phyloP scores from a whole-genome alignment of 805 yeast species.

The Metschnikowia lunata region DNA sequence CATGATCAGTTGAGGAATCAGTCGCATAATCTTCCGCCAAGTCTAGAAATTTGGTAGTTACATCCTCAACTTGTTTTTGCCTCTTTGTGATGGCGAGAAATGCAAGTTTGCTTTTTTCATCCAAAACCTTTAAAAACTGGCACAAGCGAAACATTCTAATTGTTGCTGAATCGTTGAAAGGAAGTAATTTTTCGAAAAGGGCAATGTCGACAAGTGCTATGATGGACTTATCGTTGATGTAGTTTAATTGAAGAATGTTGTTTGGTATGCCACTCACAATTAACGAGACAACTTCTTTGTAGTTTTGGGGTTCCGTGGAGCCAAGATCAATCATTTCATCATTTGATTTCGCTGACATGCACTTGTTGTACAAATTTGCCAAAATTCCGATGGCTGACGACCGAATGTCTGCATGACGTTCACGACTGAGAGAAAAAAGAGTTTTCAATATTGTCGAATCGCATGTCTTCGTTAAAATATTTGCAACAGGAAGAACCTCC shows the following conservation, averaged over 20 bases:
- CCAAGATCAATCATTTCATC: constrained; percentile 30
- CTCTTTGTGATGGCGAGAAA: constrained; percentile 66
- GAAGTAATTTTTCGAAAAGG: constrained; percentile 57
- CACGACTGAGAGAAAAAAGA: constrained; percentile 63
- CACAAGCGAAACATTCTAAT: constrained; percentile 53
- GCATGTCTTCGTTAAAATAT: constrained; percentile 46
- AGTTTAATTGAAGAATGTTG: constrained; percentile 58
- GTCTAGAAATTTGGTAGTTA: constrained; percentile 45
- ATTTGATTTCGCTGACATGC: constrained; percentile 22
- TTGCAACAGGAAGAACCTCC: constrained; percentile 40
- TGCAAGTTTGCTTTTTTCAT: constrained; percentile 56
- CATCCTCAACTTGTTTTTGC: constrained; percentile 57
- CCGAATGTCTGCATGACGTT: constrained; percentile 63
- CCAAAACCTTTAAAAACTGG: constrained; percentile 44
- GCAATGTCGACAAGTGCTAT: constrained; percentile 61
- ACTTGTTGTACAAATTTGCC: constrained; percentile 54
- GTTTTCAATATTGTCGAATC: constrained; percentile 47
- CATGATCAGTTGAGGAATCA: constrained; percentile 17
- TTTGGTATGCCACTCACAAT: constrained; percentile 56
- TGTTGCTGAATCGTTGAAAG: constrained; percentile 42
- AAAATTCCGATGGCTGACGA: constrained; percentile 48
- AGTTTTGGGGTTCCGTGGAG: constrained; percentile 19
- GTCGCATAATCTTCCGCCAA: constrained; percentile 41
- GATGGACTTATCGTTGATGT: constrained; percentile 66
- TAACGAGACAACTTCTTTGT: constrained; percentile 25